phyloP scores from a whole-genome alignment of 1,284 basidiomycete species.

The Gomphus bonarii region DNA sequence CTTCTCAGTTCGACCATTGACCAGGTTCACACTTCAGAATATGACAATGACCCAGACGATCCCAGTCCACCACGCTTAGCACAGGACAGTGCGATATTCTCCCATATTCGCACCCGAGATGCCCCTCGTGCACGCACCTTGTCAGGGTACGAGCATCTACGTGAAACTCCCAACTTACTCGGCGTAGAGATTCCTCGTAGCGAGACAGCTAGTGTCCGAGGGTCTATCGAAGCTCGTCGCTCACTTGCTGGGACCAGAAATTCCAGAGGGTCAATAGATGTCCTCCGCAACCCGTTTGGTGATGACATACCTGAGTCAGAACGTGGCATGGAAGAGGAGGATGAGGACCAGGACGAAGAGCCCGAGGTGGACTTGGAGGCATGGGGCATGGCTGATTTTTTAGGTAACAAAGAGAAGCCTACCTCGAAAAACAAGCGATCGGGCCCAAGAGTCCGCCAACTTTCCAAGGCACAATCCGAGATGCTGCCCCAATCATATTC shows the following conservation, averaged over 20 bases:
- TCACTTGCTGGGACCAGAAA: constrained; percentile 34
- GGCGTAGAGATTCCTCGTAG: constrained; percentile 43
- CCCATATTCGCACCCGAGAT: constrained; percentile 49
- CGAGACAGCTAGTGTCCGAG: constrained; percentile 32
- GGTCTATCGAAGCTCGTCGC: constrained; percentile 34
- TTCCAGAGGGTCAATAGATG: constrained; percentile 44
- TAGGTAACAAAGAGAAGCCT: constrained; percentile 49
- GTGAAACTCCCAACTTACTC: constrained; percentile 49
- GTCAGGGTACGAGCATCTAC: constrained; percentile 26
- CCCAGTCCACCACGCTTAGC: constrained; percentile 54
- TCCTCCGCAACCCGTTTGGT: constrained; percentile 61
- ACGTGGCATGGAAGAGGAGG: constrained; percentile 26
- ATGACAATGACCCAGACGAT: constrained; percentile 68
- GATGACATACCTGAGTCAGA: constrained; percentile 40
- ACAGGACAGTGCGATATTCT: constrained; percentile 74
- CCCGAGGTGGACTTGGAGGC: constrained; percentile 72
- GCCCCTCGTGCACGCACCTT: constrained; percentile 27
- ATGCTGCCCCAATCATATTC: constrained; percentile 41
- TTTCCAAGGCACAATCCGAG: constrained; percentile 37
- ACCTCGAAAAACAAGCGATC: constrained; percentile 13
- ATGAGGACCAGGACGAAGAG: constrained; percentile 34
- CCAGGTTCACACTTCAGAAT: constrained; percentile 38
- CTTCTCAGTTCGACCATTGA: background rate
- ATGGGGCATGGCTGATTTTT: constrained; percentile 71
- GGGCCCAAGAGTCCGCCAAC: constrained; percentile 23